Percentiles rank a stretch among this genome's conserved stretches.
phyloP scores from a whole-genome alignment of 768 basidiomycete species.

The Leccinum aurantiacum region DNA sequence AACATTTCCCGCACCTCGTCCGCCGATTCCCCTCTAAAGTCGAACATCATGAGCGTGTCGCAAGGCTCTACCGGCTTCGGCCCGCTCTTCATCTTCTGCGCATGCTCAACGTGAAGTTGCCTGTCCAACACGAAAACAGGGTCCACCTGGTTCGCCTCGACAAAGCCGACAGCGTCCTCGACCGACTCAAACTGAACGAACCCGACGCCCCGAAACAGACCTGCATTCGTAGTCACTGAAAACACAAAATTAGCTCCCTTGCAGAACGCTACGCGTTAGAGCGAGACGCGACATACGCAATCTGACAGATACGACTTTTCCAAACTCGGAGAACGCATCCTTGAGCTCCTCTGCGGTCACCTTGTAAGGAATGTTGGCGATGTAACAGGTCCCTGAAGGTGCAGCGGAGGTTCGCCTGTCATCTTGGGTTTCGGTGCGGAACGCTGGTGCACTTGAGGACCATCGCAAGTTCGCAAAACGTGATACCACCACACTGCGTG shows the following conservation, averaged over 20 bases:
- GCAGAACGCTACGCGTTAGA: background rate
- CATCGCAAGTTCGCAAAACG: constrained; percentile 11
- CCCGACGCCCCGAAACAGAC: constrained; percentile 43
- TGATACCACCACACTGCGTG: background rate
- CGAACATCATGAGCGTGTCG: constrained; percentile 32
- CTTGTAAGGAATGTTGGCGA: constrained; percentile 56
- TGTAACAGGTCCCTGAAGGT: constrained; percentile 42
- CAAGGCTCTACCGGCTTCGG: constrained; percentile 20
- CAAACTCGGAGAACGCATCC: constrained; percentile 45
- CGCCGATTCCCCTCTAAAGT: constrained; percentile 27
- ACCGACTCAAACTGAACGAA: constrained; percentile 44
- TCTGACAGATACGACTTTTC: constrained; percentile 37
- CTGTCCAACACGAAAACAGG: constrained; percentile 51
- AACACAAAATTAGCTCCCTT: constrained; percentile 1
- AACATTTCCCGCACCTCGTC: constrained; percentile 28
- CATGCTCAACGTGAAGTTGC: constrained; percentile 43
- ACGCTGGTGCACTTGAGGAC: constrained; percentile 20
- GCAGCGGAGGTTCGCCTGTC: background rate
- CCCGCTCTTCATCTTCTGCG: constrained; percentile 11
- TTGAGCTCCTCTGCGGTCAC: constrained; percentile 41
- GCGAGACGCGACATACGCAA: constrained; percentile 38
- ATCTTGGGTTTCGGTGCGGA: constrained; percentile 3
- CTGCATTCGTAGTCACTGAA: constrained; percentile 31
- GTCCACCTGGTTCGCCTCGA: constrained; percentile 39
- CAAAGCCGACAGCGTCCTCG: constrained; percentile 39